These are phyloP conservation scores for Berkeleyomyces rouxiae DNA, from an alignment of 2,329 filamentous ascomycete genomes.

Conservation along the genomic window DNA sequence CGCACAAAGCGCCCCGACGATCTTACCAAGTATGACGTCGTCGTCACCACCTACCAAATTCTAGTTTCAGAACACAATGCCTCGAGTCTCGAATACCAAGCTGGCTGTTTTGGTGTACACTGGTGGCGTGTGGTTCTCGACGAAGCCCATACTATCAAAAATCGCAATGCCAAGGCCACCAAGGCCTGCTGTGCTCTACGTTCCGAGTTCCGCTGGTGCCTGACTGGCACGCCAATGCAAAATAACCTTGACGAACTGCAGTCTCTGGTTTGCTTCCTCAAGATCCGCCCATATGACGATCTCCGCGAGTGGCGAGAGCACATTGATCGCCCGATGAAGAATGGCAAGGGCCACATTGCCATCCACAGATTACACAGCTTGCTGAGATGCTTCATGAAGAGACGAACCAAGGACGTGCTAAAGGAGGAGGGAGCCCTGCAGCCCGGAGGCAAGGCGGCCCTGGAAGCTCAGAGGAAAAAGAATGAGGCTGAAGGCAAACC, in stretches of 20 bases:
- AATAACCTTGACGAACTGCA: slow-evolving; percentile 96
- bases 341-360: slow-evolving; percentile 73
- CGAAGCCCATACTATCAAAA: slow-evolving; percentile 97
- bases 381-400: slow-evolving; percentile 90
- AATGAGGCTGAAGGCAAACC: slow-evolving; percentile 24
- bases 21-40: slow-evolving; percentile 75
- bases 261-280: slow-evolving; percentile 79
- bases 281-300: slow-evolving; percentile 81
- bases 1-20: slow-evolving; percentile 65
- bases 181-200: slow-evolving; percentile 77
- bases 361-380: slow-evolving; percentile 74
- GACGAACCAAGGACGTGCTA: slow-evolving; percentile 93
- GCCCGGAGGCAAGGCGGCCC: slow-evolving; percentile 48
- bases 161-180: slow-evolving; percentile 86
- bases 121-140: slow-evolving; percentile 96
- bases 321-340: slow-evolving; percentile 80
- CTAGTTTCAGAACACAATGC: slow-evolving; percentile 76
- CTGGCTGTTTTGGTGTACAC: slow-evolving; percentile 68
- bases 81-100: slow-evolving; percentile 39
- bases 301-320: slow-evolving; percentile 77
- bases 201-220: slow-evolving; percentile 83
- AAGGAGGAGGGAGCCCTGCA: slow-evolving; percentile 72
- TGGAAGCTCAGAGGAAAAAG: slow-evolving; percentile 25
- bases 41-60: slow-evolving; percentile 94
- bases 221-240: slow-evolving; percentile 94